Conservation (phyloP, 2,329 filamentous ascomycete genomes). For the Tolypocladium ovalisporum region DNA sequence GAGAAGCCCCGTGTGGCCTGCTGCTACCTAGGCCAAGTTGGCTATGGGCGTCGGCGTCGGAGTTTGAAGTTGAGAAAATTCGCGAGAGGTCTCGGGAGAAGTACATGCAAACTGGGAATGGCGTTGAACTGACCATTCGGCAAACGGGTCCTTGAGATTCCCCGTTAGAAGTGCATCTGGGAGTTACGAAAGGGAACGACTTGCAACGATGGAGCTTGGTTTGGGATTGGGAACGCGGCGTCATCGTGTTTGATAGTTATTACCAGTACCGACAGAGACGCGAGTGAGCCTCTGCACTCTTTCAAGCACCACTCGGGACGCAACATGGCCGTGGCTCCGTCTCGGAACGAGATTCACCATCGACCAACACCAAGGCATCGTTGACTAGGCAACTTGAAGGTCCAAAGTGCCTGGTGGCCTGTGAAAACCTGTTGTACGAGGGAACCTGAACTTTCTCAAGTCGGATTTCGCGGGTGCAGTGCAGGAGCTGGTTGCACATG, state of each 20-base stretch:
- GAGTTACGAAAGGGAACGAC: not conserved
- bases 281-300: not conserved
- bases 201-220: not conserved
- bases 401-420: not conserved
- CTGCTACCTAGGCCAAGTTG: not conserved
- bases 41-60: no score
- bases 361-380: not conserved
- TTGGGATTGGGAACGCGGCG: not conserved
- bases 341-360: not conserved
- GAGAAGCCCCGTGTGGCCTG: not conserved
- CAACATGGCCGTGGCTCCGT: not conserved
- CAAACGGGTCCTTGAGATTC: not conserved
- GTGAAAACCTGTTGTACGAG: not conserved
- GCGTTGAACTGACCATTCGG: constrained; percentile 2
- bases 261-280: no score
- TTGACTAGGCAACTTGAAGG: not conserved
- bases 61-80: not conserved
- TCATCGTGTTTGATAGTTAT: not conserved
- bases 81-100: not conserved
- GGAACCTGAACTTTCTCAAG: no score
- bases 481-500: not conserved
- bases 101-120: not conserved
- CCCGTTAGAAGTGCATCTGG: not conserved
- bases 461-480: not conserved
- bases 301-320: not conserved